phyloP scores from a whole-genome alignment of 441 rosid genomes.

The Manihot esculenta region DNA sequence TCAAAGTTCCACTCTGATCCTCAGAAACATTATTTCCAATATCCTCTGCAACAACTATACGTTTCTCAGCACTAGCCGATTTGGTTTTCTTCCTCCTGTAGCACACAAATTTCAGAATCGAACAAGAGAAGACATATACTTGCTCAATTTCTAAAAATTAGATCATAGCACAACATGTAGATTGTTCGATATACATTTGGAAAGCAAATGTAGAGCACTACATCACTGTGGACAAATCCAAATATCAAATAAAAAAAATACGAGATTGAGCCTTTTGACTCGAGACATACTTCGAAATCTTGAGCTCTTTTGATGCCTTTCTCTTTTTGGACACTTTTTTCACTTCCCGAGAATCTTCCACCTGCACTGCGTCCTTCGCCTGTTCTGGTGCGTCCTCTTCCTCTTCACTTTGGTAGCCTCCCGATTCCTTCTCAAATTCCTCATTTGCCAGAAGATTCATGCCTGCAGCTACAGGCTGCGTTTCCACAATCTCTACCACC shows the following conservation, averaged over 20 bases:
- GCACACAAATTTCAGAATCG: background rate
- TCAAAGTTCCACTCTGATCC: constrained; percentile 31
- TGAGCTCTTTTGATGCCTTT: constrained; percentile 58
- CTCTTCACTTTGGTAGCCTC: constrained; percentile 57
- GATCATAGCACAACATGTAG: background rate
- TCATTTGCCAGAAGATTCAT: constrained; percentile 59
- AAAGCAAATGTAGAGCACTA: background rate
- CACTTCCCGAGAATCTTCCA: constrained; percentile 33
- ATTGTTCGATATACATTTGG: background rate
- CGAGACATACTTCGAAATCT: constrained; percentile 46
- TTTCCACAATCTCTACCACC: constrained; percentile 38
- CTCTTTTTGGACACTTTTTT: constrained; percentile 64
- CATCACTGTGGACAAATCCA: background rate
- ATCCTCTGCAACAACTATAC: constrained; percentile 23
- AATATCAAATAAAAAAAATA: background rate
- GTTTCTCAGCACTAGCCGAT: constrained; percentile 42
- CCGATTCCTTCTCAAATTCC: constrained; percentile 62
- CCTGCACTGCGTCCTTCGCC: constrained; percentile 20
- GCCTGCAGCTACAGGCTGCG: constrained; percentile 29
- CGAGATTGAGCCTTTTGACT: background rate
- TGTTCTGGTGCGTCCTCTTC: constrained; percentile 41
- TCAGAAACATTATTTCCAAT: constrained; percentile 24
- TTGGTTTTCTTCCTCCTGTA: constrained; percentile 70
- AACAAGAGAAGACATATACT: background rate
- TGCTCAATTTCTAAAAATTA: background rate